Base-by-base conservation (phyloP, 2,329 filamentous ascomycete species). In the Colletotrichum noveboracense region DNA sequence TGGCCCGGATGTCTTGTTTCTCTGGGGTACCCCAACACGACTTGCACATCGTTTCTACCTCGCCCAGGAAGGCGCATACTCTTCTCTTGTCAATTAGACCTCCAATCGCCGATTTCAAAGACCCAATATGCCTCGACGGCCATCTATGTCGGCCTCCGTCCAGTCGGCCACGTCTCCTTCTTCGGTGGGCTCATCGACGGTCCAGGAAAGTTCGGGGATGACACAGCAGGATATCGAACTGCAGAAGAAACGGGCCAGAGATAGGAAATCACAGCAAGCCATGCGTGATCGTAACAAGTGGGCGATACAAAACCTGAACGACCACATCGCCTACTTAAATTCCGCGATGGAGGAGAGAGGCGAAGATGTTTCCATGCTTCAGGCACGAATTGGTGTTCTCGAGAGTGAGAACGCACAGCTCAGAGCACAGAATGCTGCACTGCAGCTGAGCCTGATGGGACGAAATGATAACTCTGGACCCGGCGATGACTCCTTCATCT, bases 201-300 rank as follows among this genome's bases (percentile, higher is more conserved):
- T 4, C 18, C n/a, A 24, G 18, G 30, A 62, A 34, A 21, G 3
- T 34, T 32, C 30, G 4, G n/a, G 30, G 9, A 8, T 62, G 58
- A 16, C 58, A 34, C 16, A n/a, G 13, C 58, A 36, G 32, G n/a
- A 62, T n/a, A 8, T 14, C 9, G 81, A 82, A 67, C 74, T 82
- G 30, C 80, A 81, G 68, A 79, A 80, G 56, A 83, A 83, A 71
- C 79, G 81, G 26, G 82, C 82, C 5, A 76, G 81, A 26, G 82
- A 83, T 69, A 80, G 81, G 60, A 81, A 81, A 71, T 82, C 80
- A 1, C 82, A 83, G 75, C 82, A 83, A 78, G 81, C 81, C 18
- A 83, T 83, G 82, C 79, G 81, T 7, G 80, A 83, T 71, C 80
- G 81, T 14, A 82, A 81, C 55, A 82, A 80, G 75, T 82, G 80